Base-by-base conservation (phyloP, 2,329 filamentous ascomycete species). In the Didymella segeticola region DNA sequence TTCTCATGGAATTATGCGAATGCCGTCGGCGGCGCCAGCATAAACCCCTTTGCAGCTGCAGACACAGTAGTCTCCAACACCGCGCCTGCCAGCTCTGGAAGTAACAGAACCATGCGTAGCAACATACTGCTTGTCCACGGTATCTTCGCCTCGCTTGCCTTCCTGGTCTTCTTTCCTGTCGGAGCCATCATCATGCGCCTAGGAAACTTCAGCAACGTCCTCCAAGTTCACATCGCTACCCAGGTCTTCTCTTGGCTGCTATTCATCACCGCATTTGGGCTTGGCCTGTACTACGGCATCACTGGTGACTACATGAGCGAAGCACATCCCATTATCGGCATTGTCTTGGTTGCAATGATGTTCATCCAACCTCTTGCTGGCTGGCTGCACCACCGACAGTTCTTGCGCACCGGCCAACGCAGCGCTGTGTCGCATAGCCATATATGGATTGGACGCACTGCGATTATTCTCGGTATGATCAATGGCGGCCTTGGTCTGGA, bases 401-500 rank as follows among this genome's bases (percentile, higher is more conserved):
- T 78, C 68, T 74, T 77, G 46, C 77, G 75, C 52, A 76, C 74
- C 4, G 73, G 74, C 9, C 64, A 67, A 6, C 77, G 79, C 33
- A 78, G 75, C 3, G 57, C 75, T 12, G 77, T 75, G 55, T 79
- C 78, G 1, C 75, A 79, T 53, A 66, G 70, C 2, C 82, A 85
- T 58, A 72, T 83, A n/a, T 84, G 82, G 82, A 67, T 81, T 23
- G 82, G 82, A 15, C 73, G 82, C 2, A 59, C 73, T 19, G 70
- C 79, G 26, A 79, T 85, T 25, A 68, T 77, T 2, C 66, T 84
- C 4, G 82, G 79, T 1, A 79, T 83, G 47, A 74, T 84, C 63
- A 84, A 84, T 64, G 82, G 79, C 19, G 82, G 82, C 1, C 67
- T 84, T 2, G 82, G 82, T 0, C 75, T 84, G 31, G 67, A 72